A percentile compares a stretch with the other conserved stretches of the same genome.
Conservation (phyloP, 2,329 filamentous ascomycete species). For the Microsporum canis region DNA sequence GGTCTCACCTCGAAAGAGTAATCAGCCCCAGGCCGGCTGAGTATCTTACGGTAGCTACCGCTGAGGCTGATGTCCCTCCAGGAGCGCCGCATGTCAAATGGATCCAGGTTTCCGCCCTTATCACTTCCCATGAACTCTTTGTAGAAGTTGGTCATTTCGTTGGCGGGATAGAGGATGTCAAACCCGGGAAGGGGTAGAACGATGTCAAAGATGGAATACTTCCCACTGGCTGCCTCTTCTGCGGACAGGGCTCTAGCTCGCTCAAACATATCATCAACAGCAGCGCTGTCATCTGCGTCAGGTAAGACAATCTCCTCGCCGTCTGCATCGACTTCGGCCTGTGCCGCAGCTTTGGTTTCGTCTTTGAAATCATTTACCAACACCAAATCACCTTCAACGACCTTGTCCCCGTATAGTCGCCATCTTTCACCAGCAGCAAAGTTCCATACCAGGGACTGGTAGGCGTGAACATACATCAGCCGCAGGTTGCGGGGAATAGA, state of each 20-base stretch:
- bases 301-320: conserved; percentile 57
- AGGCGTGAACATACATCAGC: conserved; percentile 93
- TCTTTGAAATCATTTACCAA: conserved; percentile 47
- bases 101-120: conserved; percentile 67
- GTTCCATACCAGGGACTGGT: conserved; percentile 94
- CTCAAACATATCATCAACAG: conserved; percentile 46
- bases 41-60: conserved; percentile 75
- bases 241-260: conserved; percentile 63
- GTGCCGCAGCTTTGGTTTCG: conserved; percentile 16
- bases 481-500: conserved; percentile 70
- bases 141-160: conserved; percentile 77
- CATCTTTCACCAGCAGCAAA: conserved; percentile 69
- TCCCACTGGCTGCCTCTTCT: conserved; percentile 65
- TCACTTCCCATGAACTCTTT: conserved; percentile 71
- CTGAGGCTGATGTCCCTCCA: conserved; percentile 82
- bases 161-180: conserved; percentile 75
- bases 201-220: conserved; percentile 73
- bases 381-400: conserved; percentile 78
- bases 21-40: conserved; percentile 55
- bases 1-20: conserved; percentile 57
- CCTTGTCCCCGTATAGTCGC: conserved; percentile 58
- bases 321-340: conserved; percentile 43
- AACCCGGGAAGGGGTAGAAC: conserved; percentile 89
- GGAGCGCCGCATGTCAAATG: conserved; percentile 71
- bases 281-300: conserved; percentile 44